Conservation (phyloP, 371 early-diverging fungal species). For the Conidiobolus incongruus region DNA sequence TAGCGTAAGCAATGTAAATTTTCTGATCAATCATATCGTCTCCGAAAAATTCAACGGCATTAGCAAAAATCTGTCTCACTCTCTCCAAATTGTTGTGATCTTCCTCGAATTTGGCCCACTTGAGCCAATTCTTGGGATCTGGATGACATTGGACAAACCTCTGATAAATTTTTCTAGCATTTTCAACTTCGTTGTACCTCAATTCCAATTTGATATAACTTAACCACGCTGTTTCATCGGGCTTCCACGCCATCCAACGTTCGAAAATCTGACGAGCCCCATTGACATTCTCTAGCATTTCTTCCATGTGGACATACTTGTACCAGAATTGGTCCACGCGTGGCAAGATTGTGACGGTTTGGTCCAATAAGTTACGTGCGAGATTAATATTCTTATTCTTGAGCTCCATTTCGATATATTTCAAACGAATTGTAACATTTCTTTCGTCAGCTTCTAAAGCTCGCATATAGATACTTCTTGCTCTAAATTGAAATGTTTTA, state of each 20-base stretch:
- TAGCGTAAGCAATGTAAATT: conserved; percentile 81
- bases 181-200: conserved; percentile 64
- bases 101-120: conserved; percentile 91
- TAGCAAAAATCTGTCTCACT: conserved; percentile 61
- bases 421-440: conserved; percentile 65
- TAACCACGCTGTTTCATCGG: conserved; percentile 74
- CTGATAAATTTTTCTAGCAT: conserved; percentile 57
- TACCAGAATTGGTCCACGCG: conserved; percentile 93
- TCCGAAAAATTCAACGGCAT: conserved; percentile 71
- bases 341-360: conserved; percentile 73
- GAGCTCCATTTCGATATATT: conserved; percentile 94
- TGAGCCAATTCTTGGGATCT: conserved; percentile 86
- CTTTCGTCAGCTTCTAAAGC: conserved; percentile 73
- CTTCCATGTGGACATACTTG: conserved; percentile 95
- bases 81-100: conserved; percentile 44
- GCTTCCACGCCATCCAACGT: conserved; percentile 98
- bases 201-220: conserved; percentile 87
- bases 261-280: conserved; percentile 88
- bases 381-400: conserved; percentile 76
- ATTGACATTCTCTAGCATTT: conserved; percentile 70
- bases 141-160: conserved; percentile 78
- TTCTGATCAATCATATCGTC: conserved; percentile 77
- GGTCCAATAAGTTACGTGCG: conserved; percentile 85
- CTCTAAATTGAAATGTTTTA: too few relatives aligned
- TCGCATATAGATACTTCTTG: conserved; percentile 80